Evolutionary conservation across 352 stramenopile genomes (phyloP).

Genomic region (Aphanomyces invadans): DNA sequence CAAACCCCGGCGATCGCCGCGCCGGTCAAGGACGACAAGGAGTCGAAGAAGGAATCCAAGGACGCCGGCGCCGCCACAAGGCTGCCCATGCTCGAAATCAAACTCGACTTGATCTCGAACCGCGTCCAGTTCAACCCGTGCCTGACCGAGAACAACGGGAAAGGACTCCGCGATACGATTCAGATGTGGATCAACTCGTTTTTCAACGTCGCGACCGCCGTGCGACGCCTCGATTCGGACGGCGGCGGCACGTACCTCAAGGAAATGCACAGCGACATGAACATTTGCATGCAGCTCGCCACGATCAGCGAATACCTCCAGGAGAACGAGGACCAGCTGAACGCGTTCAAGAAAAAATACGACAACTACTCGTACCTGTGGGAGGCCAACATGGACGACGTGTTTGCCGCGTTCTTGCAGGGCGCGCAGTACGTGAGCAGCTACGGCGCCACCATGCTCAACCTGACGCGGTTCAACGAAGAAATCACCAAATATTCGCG

Average conservation of each 20-base stretch:
- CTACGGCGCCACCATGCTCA: constrained; percentile 83
- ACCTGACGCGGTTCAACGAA: constrained; percentile 92
- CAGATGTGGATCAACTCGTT: constrained; percentile 96
- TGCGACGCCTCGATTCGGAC: constrained; percentile 93
- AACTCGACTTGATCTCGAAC: constrained; percentile 89
- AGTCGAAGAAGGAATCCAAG: constrained; percentile 33
- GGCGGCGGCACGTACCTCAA: constrained; percentile 93
- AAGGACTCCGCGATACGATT: constrained; percentile 91
- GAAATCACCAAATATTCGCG: constrained; percentile 95
- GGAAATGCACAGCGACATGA: constrained; percentile 95
- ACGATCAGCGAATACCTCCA: constrained; percentile 89
- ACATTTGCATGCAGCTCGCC: constrained; percentile 91
- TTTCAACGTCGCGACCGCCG: constrained; percentile 91
- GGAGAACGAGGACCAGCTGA: constrained; percentile 89
- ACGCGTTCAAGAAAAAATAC: constrained; percentile 91
- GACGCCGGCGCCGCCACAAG: constrained; percentile 34
- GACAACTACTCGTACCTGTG: constrained; percentile 95
- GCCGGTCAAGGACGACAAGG: constrained; percentile 29
- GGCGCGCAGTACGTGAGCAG: constrained; percentile 50
- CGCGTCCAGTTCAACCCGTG: constrained; percentile 83
- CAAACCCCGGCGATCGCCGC: constrained; percentile 43
- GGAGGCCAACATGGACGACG: constrained; percentile 88
- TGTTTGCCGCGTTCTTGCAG: constrained; percentile 90
- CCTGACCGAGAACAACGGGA: constrained; percentile 86
- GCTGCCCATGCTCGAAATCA: constrained; percentile 95